A percentile compares a stretch with the other conserved stretches of the same genome.
phyloP scores from a whole-genome alignment of 2,329 filamentous ascomycete genomes.

The Cytospora schulzeri region DNA sequence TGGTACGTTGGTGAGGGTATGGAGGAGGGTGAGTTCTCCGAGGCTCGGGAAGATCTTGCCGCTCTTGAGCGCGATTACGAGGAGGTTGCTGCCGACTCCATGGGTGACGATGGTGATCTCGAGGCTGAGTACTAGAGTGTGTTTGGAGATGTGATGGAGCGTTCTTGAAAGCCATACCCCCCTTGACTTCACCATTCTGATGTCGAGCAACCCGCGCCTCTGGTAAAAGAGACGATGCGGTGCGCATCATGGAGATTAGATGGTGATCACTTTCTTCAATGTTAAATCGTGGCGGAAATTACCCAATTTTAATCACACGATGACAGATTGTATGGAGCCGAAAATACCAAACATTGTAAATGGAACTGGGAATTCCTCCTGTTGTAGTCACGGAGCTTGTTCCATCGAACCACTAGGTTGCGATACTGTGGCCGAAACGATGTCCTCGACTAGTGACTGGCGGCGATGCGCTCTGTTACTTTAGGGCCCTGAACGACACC shows the following conservation, averaged over 20 bases:
- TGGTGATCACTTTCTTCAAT: slow-evolving; percentile 24
- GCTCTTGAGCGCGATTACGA: slow-evolving; percentile 98
- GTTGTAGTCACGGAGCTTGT: background rate
- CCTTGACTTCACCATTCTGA: slow-evolving; percentile 24
- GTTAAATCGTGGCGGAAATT: slow-evolving; percentile 26
- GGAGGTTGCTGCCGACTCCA: slow-evolving; percentile 93
- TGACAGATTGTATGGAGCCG: slow-evolving; percentile 27
- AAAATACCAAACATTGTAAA: slow-evolving; percentile 20
- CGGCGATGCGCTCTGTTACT: background rate
- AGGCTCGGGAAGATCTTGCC: slow-evolving; percentile 97
- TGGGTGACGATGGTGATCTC: slow-evolving; percentile 80
- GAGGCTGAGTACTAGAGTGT: slow-evolving; percentile 85
- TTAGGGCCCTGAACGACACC: background rate
- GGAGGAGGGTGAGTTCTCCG: slow-evolving; percentile 99
- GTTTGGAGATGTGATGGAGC: slow-evolving; percentile 23
- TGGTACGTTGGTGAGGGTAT: slow-evolving; percentile 99
- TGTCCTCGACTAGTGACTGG: background rate
- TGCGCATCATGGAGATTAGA: slow-evolving; percentile 24
- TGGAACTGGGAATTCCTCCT: background rate
- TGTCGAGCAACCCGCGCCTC: slow-evolving; percentile 12
- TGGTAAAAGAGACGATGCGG: slow-evolving; percentile 1
- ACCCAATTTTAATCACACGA: slow-evolving; percentile 28
- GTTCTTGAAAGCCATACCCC: slow-evolving; percentile 24
- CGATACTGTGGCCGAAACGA: background rate
- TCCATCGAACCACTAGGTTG: background rate